phyloP scores from a whole-genome alignment of 768 basidiomycete genomes.

The Hydnum rufescens region DNA sequence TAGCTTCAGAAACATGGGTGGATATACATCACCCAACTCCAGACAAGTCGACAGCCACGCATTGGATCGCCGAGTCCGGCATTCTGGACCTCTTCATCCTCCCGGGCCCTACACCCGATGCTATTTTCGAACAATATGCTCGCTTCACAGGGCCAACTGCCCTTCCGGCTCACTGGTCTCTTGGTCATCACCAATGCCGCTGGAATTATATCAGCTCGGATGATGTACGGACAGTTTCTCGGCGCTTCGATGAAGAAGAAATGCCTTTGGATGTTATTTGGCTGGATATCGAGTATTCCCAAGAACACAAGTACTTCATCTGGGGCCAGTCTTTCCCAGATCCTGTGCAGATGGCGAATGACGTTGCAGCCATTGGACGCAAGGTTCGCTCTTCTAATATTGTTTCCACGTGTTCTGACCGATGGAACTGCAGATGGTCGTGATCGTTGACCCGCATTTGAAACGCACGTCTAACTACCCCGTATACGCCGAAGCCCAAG shows the following conservation, averaged over 20 bases:
- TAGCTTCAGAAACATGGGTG: conserved; percentile 88
- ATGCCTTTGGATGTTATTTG: conserved; percentile 94
- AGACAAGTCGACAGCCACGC: conserved; percentile 53
- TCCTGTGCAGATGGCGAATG: conserved; percentile 81
- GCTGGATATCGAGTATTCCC: conserved; percentile 92
- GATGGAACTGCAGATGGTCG: conserved; percentile 55
- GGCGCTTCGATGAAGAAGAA: conserved; percentile 79
- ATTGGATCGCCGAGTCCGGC: conserved; percentile 96
- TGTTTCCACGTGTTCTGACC: neutral
- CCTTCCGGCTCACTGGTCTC: conserved; percentile 77
- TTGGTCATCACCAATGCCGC: conserved; percentile 93
- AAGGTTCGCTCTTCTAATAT: conserved; percentile 36
- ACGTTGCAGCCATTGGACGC: conserved; percentile 64
- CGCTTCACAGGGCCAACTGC: conserved; percentile 67
- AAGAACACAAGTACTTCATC: conserved; percentile 91
- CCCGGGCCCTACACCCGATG: conserved; percentile 69
- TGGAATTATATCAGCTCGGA: conserved; percentile 94
- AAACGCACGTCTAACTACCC: conserved; percentile 68
- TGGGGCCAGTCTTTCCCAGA: conserved; percentile 91
- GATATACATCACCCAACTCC: conserved; percentile 56
- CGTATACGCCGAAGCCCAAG: conserved; percentile 66
- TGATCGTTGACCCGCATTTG: conserved; percentile 91
- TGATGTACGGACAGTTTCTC: conserved; percentile 70
- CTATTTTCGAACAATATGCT: conserved; percentile 73
- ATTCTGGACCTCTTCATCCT: conserved; percentile 88